Percentiles rank a stretch among this genome's conserved stretches.
These are phyloP conservation scores for Penicillium subrubescens DNA, from an alignment of 495 filamentous ascomycete species.

Conservation along the genomic window DNA sequence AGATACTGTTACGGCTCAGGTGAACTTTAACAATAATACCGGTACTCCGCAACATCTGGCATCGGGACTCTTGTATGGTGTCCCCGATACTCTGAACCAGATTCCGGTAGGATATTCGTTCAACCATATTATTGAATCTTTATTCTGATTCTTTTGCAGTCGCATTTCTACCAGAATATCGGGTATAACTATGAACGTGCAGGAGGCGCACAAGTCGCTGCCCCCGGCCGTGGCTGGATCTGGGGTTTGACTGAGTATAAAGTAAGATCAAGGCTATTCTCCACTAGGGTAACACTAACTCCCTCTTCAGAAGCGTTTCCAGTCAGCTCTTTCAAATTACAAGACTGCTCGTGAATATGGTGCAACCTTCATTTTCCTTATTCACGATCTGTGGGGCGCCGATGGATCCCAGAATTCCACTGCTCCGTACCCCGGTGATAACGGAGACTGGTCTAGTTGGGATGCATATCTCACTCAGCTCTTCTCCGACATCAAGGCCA, in stretches of 20 bases:
- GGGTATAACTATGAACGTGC: neutral
- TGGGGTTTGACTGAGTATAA: neutral
- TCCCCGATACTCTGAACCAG: neutral
- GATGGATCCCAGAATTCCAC: neutral
- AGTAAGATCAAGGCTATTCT: neutral
- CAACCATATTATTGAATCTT: neutral
- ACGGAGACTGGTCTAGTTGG: neutral
- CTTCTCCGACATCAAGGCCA: neutral
- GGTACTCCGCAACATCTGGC: constrained; percentile 2
- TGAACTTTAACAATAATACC: neutral
- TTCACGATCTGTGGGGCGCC: constrained; percentile 1
- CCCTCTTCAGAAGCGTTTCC: neutral
- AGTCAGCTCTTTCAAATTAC: neutral
- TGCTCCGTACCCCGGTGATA: constrained; percentile 1
- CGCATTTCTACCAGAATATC: neutral
- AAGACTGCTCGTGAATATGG: neutral
- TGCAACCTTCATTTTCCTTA: neutral
- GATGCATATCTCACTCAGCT: neutral
- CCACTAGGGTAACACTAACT: neutral
- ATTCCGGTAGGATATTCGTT: neutral
- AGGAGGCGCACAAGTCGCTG: neutral
- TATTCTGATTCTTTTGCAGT: neutral
- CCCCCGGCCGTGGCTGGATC: neutral
- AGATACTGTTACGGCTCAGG: neutral
- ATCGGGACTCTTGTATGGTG: neutral